A percentile compares a stretch with the other conserved stretches of the same genome.
Evolutionary conservation across 2,329 filamentous ascomycete species (phyloP).

Genomic region (Talaromyces sp.): DNA sequence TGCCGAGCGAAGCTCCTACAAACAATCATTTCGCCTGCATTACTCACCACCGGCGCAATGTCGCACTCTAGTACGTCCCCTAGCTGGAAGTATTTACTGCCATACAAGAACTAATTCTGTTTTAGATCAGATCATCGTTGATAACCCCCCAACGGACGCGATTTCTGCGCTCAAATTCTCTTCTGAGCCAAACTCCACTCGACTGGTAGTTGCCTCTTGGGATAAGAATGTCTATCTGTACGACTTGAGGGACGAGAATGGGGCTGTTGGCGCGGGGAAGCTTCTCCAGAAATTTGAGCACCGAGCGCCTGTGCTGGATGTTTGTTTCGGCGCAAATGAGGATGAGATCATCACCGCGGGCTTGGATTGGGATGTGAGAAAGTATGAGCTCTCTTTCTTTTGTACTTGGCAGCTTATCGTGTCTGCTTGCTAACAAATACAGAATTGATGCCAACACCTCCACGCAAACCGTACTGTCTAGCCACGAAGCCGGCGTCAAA

Average conservation of each 20-base stretch:
- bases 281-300: constrained; percentile 72
- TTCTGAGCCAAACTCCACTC: constrained; percentile 65
- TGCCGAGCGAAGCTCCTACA: constrained; percentile 1
- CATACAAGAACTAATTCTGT: constrained; percentile 2
- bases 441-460: constrained; percentile 68
- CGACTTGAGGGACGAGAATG: constrained; percentile 57
- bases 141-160: constrained; percentile 76
- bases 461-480: constrained; percentile 68
- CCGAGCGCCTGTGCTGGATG: constrained; percentile 79
- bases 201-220: constrained; percentile 90
- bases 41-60: constrained; percentile 23
- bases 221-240: constrained; percentile 89
- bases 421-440: constrained; percentile 8
- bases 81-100: not conserved
- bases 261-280: constrained; percentile 53
- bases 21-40: not conserved
- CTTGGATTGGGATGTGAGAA: constrained; percentile 79
- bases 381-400: constrained; percentile 41
- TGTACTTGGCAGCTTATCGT: not conserved
- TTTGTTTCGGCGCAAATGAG: constrained; percentile 81
- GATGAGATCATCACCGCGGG: constrained; percentile 81
- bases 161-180: constrained; percentile 86
- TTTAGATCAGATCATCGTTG: constrained; percentile 71
- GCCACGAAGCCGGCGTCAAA: constrained; percentile 74
- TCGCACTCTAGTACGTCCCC: constrained; percentile 34